Evolutionary conservation across 108 stramenopile genomes (phyloP), one percentile per base, ranked within the genome.

Genomic region (Fragilaria crotonensis): DNA sequence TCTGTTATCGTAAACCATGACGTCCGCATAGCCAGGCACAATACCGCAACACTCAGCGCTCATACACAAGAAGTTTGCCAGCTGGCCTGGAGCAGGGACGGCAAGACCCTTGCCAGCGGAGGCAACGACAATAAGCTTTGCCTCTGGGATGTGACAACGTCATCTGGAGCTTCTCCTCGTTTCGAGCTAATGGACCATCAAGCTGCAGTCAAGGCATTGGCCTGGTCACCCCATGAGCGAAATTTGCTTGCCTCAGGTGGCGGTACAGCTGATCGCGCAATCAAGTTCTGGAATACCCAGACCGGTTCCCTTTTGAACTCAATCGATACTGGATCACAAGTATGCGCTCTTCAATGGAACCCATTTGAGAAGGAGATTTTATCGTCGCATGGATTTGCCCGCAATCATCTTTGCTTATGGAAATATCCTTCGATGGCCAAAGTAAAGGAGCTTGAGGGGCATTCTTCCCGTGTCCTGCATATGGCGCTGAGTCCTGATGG

Each of bases 271-370:
- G 98, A 99, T 80, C 73, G 97, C 18, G 87, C 89, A 64, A 99
- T 99, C 79, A 99, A 99, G 82, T 96, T 97, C 63, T 99, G 98
- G 98, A 97, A 99, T 72, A 89, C 95, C 19, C 80, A 85, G 47
- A 95, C 84, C 18, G 98, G 98, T n/a, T 75, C 93, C 25, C 52
- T 94, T 30, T 71, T 98, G 53, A 95, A 99, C 66, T 90, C 90
- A 26, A 88, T 99, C 36, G 97, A 99, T 70, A 99, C 98, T 11
- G 98, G 96, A 48, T 88, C 87, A 23, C 96, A 97, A 70, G 98
- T 99, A 27, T 98, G 97, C 75, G 76, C 96, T 5, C 74, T 99
- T 25, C 74, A 89, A 49, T 99, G 97, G 97, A 89, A 83, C 62
- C 91, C 84, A 30, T 87, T 89, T 57, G 91, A 99, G 53, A 91